These are phyloP conservation scores for Tolypocladium nubicola DNA, from an alignment of 2,329 filamentous ascomycete species.

Conservation along the genomic window DNA sequence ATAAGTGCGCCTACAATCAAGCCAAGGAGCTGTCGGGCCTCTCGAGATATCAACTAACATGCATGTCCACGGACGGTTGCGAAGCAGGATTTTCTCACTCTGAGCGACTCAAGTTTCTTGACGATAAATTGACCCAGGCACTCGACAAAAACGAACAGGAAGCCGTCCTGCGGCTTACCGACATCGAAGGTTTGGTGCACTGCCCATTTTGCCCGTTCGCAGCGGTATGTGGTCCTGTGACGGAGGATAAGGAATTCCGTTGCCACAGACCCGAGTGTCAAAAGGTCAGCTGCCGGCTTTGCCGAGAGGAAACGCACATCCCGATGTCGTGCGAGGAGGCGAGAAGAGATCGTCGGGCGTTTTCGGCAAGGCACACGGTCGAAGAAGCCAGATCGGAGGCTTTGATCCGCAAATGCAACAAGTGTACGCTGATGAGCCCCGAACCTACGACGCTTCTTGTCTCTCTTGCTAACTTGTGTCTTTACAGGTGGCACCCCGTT, in stretches of 20 bases:
- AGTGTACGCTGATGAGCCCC: constrained; percentile 27
- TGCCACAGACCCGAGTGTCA: constrained; percentile 59
- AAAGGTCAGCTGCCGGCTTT: constrained; percentile 56
- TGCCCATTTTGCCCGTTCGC: constrained; percentile 81
- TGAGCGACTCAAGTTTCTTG: constrained; percentile 47
- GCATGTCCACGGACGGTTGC: constrained; percentile 62
- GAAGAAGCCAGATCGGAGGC: constrained; percentile 81
- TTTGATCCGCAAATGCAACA: constrained; percentile 66
- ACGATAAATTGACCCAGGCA: constrained; percentile 45
- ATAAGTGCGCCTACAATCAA: constrained; percentile 50
- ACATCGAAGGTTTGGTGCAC: constrained; percentile 59
- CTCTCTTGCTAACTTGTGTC: constrained; percentile 5
- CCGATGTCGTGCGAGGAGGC: constrained; percentile 62
- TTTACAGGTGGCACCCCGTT: constrained; percentile 54
- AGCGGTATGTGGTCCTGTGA: constrained; percentile 57
- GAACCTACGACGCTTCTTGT: too few species aligned
- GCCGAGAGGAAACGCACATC: constrained; percentile 57
- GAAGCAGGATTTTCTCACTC: constrained; percentile 44
- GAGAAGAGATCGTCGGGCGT: constrained; percentile 41
- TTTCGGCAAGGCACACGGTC: constrained; percentile 53
- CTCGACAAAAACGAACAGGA: constrained; percentile 64
- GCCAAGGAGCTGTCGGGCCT: constrained; percentile 60
- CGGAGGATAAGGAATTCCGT: constrained; percentile 60
- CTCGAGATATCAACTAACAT: constrained; percentile 56
- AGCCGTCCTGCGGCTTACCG: constrained; percentile 56